A percentile compares a stretch with the other conserved stretches of the same genome.
These are phyloP conservation scores for Metschnikowia aberdeeniae DNA, from an alignment of 805 yeast species.

Conservation along the genomic window DNA sequence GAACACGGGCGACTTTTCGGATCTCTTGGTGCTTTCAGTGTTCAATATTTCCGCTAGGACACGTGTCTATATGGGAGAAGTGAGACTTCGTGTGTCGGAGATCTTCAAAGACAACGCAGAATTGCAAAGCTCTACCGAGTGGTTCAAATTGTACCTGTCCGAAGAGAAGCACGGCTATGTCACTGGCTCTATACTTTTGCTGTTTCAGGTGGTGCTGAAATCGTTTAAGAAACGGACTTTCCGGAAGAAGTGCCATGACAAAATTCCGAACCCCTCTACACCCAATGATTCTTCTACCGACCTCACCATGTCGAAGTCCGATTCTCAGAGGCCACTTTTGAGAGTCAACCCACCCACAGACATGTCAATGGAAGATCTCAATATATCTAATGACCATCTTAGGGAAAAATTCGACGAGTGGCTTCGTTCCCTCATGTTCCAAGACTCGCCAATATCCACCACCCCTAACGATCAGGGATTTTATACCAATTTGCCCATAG, in stretches of 20 bases:
- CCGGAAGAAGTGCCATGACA: slow-evolving; percentile 5
- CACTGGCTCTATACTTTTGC: slow-evolving; percentile 45
- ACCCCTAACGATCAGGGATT: slow-evolving; percentile 40
- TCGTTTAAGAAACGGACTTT: slow-evolving; percentile 4
- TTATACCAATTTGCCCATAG: slow-evolving; percentile 25
- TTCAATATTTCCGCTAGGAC: slow-evolving; percentile 40
- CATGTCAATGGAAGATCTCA: slow-evolving; percentile 5
- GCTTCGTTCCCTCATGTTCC: slow-evolving; percentile 26
- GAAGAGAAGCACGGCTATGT: slow-evolving; percentile 38
- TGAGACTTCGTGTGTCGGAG: slow-evolving; percentile 28
- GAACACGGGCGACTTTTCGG: slow-evolving; percentile 25
- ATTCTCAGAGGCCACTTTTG: slow-evolving; percentile 4
- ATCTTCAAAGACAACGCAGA: slow-evolving; percentile 20
- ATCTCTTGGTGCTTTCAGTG: slow-evolving; percentile 29
- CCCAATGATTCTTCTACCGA: background rate
- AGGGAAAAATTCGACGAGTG: slow-evolving; percentile 20
- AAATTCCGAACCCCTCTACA: background rate
- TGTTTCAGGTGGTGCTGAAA: slow-evolving; percentile 35
- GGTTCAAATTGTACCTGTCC: slow-evolving; percentile 45
- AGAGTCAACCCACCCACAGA: slow-evolving; percentile 5
- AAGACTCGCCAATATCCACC: slow-evolving; percentile 12
- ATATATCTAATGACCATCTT: slow-evolving; percentile 1
- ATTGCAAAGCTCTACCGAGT: slow-evolving; percentile 31
- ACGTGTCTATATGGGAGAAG: slow-evolving; percentile 39
- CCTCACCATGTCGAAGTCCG: background rate